phyloP scores from a whole-genome alignment of 495 filamentous ascomycete species.

The Penicillium antarcticum region DNA sequence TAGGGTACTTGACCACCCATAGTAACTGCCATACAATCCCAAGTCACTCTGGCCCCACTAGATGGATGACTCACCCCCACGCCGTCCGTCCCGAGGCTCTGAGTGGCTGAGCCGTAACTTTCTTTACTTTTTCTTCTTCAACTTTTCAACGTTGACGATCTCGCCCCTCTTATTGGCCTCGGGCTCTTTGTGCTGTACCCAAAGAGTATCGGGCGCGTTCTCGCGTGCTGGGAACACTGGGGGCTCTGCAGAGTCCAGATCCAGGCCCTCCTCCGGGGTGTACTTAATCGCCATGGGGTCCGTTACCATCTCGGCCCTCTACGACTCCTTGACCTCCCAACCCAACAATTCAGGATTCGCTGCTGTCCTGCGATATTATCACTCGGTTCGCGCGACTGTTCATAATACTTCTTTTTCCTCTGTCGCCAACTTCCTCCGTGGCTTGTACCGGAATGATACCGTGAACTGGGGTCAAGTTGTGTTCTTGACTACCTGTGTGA shows the following conservation, averaged over 20 bases:
- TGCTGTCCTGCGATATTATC: constrained; percentile 13
- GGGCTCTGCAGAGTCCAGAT: constrained; percentile 17
- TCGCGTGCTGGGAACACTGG: constrained; percentile 12
- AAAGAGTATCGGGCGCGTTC: constrained; percentile 14
- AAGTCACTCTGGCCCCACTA: constrained; percentile 13
- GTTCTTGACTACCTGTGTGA: constrained; percentile 33
- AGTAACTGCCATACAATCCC: not conserved
- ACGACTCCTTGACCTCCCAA: constrained; percentile 14
- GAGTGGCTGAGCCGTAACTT: constrained; percentile 24
- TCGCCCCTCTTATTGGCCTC: constrained; percentile 26
- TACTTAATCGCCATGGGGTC: constrained; percentile 20
- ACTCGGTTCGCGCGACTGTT: constrained; percentile 12
- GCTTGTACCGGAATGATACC: constrained; percentile 24
- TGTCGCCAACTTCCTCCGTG: constrained; percentile 18
- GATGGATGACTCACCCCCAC: constrained; percentile 32
- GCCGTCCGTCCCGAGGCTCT: constrained; percentile 23
- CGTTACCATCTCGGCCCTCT: constrained; percentile 12
- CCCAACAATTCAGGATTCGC: constrained; percentile 10
- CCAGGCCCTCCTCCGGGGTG: constrained; percentile 3
- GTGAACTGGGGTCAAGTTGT: constrained; percentile 33
- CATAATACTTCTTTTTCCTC: constrained; percentile 18
- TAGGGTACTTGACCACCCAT: not conserved
- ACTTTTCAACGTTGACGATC: constrained; percentile 26
- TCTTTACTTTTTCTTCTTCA: constrained; percentile 16
- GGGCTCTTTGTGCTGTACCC: constrained; percentile 3